A percentile compares a stretch with the other conserved stretches of the same genome.
Evolutionary conservation across 495 filamentous ascomycete species (phyloP).

Genomic region (Podospora australis): DNA sequence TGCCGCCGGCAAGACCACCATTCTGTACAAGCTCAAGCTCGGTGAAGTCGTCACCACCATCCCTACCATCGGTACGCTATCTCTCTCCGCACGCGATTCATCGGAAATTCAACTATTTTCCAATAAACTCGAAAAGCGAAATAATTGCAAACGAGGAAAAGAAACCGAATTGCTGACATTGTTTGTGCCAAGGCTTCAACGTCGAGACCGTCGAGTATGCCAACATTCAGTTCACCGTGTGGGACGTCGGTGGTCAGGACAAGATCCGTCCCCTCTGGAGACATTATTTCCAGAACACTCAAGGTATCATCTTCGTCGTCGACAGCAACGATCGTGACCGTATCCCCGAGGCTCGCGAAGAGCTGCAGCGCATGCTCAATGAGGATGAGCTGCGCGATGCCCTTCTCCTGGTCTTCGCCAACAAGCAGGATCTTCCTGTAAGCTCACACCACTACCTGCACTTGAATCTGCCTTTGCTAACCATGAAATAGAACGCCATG

Average conservation of each 20-base stretch:
- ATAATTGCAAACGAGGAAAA: constrained; percentile 2
- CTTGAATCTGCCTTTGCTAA: constrained; percentile 11
- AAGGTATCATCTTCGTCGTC: constrained; percentile 99
- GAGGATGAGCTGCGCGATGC: constrained; percentile 98
- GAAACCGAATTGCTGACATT: too few relatives aligned
- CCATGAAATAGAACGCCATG: constrained; percentile 79
- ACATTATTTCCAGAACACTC: constrained; percentile 99
- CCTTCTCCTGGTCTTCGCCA: constrained; percentile 95
- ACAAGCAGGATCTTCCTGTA: constrained; percentile 99
- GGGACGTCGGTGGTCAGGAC: constrained; percentile 99
- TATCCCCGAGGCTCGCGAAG: constrained; percentile 97
- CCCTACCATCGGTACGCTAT: constrained; percentile 92
- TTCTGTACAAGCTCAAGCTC: constrained; percentile 99
- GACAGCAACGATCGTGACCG: constrained; percentile 99
- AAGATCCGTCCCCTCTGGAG: constrained; percentile 99
- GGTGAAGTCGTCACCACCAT: constrained; percentile 99
- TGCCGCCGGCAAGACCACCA: constrained; percentile 99
- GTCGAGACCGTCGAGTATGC: constrained; percentile 99
- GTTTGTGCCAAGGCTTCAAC: constrained; percentile 73
- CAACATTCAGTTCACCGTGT: constrained; percentile 99
- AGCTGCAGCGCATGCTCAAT: constrained; percentile 99
- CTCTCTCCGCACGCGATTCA: not conserved
- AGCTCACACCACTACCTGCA: constrained; percentile 27
- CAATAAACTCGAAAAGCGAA: too few relatives aligned
- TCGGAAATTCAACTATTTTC: too few relatives aligned